Evolutionary conservation across 2,329 filamentous ascomycete species (phyloP), one percentile per base, ranked within the genome.

Genomic region (Blumeria hordei): DNA sequence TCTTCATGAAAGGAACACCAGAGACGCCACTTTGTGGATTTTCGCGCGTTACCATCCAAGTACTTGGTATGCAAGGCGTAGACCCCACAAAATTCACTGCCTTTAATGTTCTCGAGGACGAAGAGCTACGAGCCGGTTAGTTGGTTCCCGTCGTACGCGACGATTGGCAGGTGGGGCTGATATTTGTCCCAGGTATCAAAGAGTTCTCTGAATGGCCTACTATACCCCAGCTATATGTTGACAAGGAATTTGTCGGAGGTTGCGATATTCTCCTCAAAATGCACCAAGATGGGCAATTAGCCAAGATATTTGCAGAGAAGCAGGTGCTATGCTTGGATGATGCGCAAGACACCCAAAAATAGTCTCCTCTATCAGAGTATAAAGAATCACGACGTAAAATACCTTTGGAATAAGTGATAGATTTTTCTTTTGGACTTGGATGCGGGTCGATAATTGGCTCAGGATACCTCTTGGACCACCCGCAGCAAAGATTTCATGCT

Each of bases 181-280:
- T 16, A 43, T 16, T 16, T n/a, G 7, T 5, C 4, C 55, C 39
- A 88, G 90, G 92, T 54, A 94, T 98, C 72, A 98, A 98, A 72
- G 90, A 98, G 70, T 98, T 92, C 74, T 94, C 88, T 1, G 92
- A 96, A 67, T 98, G 92, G 92, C 92, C 92, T 12, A 98, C 92
- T 18, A 96, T 98, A 67, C 92, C 92, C 6, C 92, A 98, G 69
- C 75, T 98, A 16, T 98, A 96, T 69, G 75, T 98, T 54, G 80
- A 93, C 59, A 90, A 90, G 71, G 90, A 98, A 67, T 98, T 98
- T 67, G 74, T 98, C 50, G 92, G 92, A 55, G 92, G 92, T n/a
- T 95, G 88, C 67, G 92, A 98, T 69, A 98, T 98, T 60, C 69
- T 98, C 62, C 83, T 96, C 67, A 84, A 83, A 2, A 96, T 98